Evolutionary conservation across 805 yeast species (phyloP).

Genomic region (Hanseniaspora mollemarum): DNA sequence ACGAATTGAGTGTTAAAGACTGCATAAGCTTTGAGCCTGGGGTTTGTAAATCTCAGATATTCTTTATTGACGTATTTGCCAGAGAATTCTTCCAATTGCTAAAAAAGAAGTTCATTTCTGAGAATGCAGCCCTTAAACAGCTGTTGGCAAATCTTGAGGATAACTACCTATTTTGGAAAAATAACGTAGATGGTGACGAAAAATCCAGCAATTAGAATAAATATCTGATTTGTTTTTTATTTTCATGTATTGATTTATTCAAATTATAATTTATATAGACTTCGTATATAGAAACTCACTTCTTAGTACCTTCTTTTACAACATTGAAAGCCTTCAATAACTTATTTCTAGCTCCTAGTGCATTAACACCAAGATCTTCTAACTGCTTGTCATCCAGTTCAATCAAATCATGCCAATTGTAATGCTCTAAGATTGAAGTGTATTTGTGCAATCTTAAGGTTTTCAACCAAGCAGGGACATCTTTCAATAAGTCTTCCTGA

Average conservation of each 20-base stretch:
- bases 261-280: constrained; percentile 21
- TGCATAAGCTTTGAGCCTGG: constrained; percentile 39
- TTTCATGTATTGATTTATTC: constrained; percentile 28
- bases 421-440: constrained; percentile 66
- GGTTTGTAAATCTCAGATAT: constrained; percentile 63
- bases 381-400: constrained; percentile 56
- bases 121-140: constrained; percentile 19
- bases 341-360: constrained; percentile 92
- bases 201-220: not conserved
- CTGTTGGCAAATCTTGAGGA: not conserved
- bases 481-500: constrained; percentile 46
- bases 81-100: constrained; percentile 59
- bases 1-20: constrained; percentile 26
- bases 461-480: constrained; percentile 88
- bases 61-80: constrained; percentile 76
- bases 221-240: not conserved
- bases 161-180: constrained; percentile 3
- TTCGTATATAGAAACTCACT: not conserved
- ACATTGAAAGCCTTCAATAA: constrained; percentile 81
- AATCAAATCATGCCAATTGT: constrained; percentile 70
- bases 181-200: not conserved
- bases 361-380: constrained; percentile 73
- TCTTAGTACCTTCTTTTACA: constrained; percentile 47
- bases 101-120: constrained; percentile 44
- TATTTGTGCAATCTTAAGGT: constrained; percentile 84